phyloP scores from a whole-genome alignment of 495 filamentous ascomycete genomes.

The Penicillium ochrochloron region DNA sequence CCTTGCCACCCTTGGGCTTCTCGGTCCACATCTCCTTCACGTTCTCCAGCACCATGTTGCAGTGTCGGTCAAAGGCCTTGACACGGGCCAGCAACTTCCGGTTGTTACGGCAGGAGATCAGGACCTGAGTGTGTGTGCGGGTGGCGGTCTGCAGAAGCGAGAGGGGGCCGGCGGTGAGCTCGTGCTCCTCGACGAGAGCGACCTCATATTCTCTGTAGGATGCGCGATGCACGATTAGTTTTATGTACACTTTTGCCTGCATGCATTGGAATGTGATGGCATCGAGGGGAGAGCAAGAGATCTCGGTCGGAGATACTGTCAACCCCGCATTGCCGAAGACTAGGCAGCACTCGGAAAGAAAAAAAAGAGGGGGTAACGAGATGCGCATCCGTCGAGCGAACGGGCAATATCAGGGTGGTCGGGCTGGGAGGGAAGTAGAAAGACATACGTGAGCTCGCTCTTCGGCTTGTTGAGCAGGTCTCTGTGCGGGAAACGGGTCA shows the following conservation, averaged over 20 bases:
- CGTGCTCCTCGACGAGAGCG: slow-evolving; percentile 83
- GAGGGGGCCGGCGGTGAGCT: slow-evolving; percentile 83
- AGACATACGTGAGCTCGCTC: slow-evolving; percentile 76
- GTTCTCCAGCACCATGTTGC: slow-evolving; percentile 97
- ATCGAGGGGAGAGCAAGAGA: not conserved
- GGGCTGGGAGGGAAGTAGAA: slow-evolving; percentile 1
- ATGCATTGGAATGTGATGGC: slow-evolving; percentile 33
- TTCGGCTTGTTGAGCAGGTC: slow-evolving; percentile 82
- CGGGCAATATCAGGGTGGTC: slow-evolving; percentile 10
- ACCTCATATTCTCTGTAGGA: slow-evolving; percentile 81
- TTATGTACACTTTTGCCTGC: slow-evolving; percentile 23
- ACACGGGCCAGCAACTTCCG: slow-evolving; percentile 80
- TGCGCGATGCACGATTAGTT: slow-evolving; percentile 29
- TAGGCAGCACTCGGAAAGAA: slow-evolving; percentile 18
- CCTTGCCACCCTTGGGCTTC: slow-evolving; percentile 86
- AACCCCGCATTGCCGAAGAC: slow-evolving; percentile 17
- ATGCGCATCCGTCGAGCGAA: slow-evolving; percentile 15
- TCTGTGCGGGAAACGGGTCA: slow-evolving; percentile 47
- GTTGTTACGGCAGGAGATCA: slow-evolving; percentile 90
- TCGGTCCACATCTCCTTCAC: slow-evolving; percentile 99
- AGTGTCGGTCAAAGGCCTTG: slow-evolving; percentile 91
- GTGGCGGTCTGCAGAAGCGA: slow-evolving; percentile 94
- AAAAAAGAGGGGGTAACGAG: slow-evolving; percentile 9
- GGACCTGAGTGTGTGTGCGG: slow-evolving; percentile 82
- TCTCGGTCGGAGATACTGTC: slow-evolving; percentile 23